Base-by-base conservation (phyloP, 805 yeast genomes). In the Kodamaea sagamina region DNA sequence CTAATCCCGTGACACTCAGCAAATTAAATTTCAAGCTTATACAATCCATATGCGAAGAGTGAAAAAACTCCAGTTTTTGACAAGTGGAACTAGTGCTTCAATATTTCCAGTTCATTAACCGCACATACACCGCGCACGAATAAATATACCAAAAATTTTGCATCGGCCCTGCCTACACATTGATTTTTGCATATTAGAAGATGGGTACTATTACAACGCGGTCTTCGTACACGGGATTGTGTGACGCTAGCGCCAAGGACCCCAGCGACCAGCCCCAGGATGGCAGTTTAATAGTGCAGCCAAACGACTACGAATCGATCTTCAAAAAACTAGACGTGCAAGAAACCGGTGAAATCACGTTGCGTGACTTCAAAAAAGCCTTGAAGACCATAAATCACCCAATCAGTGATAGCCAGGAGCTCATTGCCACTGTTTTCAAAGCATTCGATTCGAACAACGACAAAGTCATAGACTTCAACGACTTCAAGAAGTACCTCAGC, bases 401-500 rank as follows among this genome's bases (percentile, higher is more conserved):
- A 1, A 65, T 86, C 16, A 77, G 78, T 39, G 71, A 79, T 44
- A 78, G 80, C 18, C 76, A 77, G 4, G 81, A 74, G 39, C 81
- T 89, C 25, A 74, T 84, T 35, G 65, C 66, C 32, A 72, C 72
- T 42, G 66, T 86, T 3, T 84, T 84, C 61, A 62, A 69, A 31
- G 71, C 82, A 1, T 75, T 86, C 54, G 88, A 82, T 57, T 59
- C 72, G 26, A 75, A 81, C 46, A 62, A 75, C 10, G 89, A 83
- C 49, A 65, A 72, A 19, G 62, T 70, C 7, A 74, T 85, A 17
- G 86, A 82, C 54, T 82, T 77, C 50, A 73, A 72, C 13, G 88
- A 84, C 55, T 88, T 88, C 61, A 75, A 81, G 52, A 64, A 67
- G 21, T 89, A 86, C 62, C 74, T 86, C 19, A 58, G 68, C 7